Conservation (phyloP, 2,329 filamentous ascomycete species). For the Neopestalotiopsis sp. region DNA sequence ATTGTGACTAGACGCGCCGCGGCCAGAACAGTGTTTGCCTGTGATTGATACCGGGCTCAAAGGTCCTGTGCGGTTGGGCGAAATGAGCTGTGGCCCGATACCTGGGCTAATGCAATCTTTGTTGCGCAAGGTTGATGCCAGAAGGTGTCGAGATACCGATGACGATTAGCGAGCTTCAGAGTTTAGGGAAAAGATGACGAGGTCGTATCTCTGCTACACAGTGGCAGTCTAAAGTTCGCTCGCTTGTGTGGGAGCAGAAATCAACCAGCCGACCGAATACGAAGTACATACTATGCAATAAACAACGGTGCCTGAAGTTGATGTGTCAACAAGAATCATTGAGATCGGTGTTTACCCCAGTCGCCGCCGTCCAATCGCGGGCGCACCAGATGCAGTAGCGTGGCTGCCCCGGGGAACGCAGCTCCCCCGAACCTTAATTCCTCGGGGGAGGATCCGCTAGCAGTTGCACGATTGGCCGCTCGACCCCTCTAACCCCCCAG, state of each 20-base stretch:
- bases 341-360: slow-evolving; percentile 15
- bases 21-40: not conserved
- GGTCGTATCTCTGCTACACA: not conserved
- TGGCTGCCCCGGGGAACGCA: slow-evolving; percentile 2
- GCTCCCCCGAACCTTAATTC: not conserved
- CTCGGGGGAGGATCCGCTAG: not conserved
- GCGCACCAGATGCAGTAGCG: not conserved
- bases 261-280: not conserved
- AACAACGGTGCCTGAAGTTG: not conserved
- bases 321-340: slow-evolving; percentile 13
- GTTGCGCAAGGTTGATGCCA: not conserved
- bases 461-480: not conserved
- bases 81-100: not conserved
- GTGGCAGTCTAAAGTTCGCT: not conserved
- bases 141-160: not conserved
- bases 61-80: not conserved
- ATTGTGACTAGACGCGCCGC: not conserved
- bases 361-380: slow-evolving; percentile 1
- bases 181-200: not conserved
- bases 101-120: not conserved
- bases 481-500: not conserved
- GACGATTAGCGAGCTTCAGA: not conserved
- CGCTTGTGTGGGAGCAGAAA: not conserved
- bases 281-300: not conserved
- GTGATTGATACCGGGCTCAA: not conserved